phyloP scores from a whole-genome alignment of 306 rosid species.

The Prunus campanulata region DNA sequence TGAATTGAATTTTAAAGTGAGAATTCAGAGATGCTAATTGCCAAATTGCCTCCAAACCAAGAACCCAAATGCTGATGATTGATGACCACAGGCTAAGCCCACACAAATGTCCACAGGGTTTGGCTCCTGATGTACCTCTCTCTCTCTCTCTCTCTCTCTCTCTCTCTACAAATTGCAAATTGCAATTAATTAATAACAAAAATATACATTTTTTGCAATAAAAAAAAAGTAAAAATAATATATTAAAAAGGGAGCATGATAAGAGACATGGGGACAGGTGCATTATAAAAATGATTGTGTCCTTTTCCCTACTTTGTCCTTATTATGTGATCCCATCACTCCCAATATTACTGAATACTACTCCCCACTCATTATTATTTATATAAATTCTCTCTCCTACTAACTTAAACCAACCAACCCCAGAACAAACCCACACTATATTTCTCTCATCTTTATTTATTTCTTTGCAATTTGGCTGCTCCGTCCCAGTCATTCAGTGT shows the following conservation, averaged over 20 bases:
- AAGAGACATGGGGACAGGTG: slow-evolving; percentile 46
- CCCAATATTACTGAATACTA: slow-evolving; percentile 26
- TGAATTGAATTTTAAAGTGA: no score
- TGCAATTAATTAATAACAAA: slow-evolving; percentile 26
- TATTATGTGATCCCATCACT: slow-evolving; percentile 32
- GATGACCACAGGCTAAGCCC: slow-evolving; percentile 32
- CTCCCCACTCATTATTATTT: slow-evolving; percentile 29
- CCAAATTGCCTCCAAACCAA: background rate
- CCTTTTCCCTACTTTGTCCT: slow-evolving; percentile 66
- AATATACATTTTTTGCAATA: background rate
- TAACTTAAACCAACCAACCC: slow-evolving; percentile 11
- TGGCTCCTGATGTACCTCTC: slow-evolving; percentile 35
- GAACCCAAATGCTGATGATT: slow-evolving; percentile 1
- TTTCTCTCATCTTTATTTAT: background rate
- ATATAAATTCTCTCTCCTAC: slow-evolving; percentile 38
- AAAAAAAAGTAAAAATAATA: background rate
- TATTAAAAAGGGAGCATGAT: slow-evolving; percentile 25
- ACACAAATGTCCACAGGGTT: slow-evolving; percentile 32
- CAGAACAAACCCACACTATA: background rate
- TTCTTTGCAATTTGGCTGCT: slow-evolving; percentile 23
- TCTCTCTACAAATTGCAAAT: background rate
- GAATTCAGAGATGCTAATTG: background rate
- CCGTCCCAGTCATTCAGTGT: slow-evolving; percentile 7
- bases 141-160: background rate
- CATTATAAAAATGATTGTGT: slow-evolving; percentile 48